Conservation (phyloP, 345 rosid genomes). For the Pistacia vera region DNA sequence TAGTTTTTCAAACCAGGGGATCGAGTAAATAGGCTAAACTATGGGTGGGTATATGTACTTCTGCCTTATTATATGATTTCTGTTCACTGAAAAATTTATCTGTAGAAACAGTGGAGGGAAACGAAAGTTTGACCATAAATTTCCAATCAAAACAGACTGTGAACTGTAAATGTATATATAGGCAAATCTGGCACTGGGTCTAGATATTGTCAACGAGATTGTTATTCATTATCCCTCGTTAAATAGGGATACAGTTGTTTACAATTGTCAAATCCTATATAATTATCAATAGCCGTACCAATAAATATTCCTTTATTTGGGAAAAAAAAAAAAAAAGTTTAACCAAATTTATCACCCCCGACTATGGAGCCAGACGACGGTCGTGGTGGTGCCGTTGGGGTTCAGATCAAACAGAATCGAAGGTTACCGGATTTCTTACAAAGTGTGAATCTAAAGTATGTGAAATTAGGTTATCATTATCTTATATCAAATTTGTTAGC, state of each 20-base stretch:
- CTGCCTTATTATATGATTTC: no score
- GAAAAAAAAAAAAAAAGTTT: not conserved
- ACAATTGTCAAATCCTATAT: not conserved
- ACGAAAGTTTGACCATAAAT: no score
- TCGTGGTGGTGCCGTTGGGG: slow-evolving; percentile 36
- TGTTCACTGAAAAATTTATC: no score
- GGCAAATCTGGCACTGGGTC: not conserved
- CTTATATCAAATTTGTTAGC: slow-evolving; percentile 48
- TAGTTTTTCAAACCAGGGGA: no score
- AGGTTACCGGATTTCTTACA: slow-evolving; percentile 54
- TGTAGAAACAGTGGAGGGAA: no score
- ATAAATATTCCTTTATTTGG: not conserved
- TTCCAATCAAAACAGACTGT: no score
- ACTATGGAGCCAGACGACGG: slow-evolving; percentile 24
- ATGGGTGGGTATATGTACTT: no score
- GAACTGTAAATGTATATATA: no score
- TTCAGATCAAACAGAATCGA: slow-evolving; percentile 39
- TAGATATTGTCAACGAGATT: not conserved
- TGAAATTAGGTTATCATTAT: slow-evolving; percentile 61
- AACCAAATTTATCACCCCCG: not conserved
- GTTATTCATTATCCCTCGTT: not conserved
- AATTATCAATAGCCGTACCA: not conserved
- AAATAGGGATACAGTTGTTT: not conserved
- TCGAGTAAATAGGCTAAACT: no score
- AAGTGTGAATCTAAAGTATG: slow-evolving; percentile 65